These are phyloP conservation scores for Vitis riparia DNA, from an alignment of 164 flowering plant genomes.

Conservation along the genomic window DNA sequence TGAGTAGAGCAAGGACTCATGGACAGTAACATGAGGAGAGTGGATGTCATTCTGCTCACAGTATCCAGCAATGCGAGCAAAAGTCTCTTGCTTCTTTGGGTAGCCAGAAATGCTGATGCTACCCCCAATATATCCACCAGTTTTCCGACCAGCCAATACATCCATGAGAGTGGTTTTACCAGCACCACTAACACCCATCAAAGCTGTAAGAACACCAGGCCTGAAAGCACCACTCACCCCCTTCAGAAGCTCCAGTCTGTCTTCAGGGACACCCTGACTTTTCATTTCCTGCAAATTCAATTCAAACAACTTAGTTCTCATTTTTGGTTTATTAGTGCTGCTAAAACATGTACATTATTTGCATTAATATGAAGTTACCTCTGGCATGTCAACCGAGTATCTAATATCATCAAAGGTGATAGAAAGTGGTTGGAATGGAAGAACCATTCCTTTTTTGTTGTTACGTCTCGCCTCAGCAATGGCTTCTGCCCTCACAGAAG, in stretches of 20 bases:
- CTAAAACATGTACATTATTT: background rate
- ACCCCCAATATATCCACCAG: constrained; percentile 63
- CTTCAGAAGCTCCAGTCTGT: constrained; percentile 49
- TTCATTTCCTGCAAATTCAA: constrained; percentile 55
- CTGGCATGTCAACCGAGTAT: constrained; percentile 63
- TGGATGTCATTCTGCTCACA: constrained; percentile 67
- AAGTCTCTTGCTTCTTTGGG: constrained; percentile 62
- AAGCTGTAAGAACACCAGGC: constrained; percentile 72
- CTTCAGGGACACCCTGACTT: constrained; percentile 46
- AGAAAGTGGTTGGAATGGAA: constrained; percentile 50
- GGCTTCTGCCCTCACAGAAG: background rate
- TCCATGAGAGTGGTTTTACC: constrained; percentile 77
- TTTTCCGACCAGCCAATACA: constrained; percentile 65
- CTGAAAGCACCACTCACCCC: constrained; percentile 68
- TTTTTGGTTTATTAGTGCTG: background rate
- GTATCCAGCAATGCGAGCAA: constrained; percentile 59
- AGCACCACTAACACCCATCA: constrained; percentile 80
- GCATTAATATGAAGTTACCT: constrained; percentile 21
- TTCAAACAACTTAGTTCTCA: constrained; percentile 3
- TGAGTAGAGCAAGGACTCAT: constrained; percentile 58
- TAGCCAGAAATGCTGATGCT: constrained; percentile 53
- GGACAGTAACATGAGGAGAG: constrained; percentile 61
- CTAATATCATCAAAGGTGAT: constrained; percentile 44
- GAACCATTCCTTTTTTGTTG: constrained; percentile 53
- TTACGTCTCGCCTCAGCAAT: constrained; percentile 1